Evolutionary conservation across 164 flowering plant species (phyloP).

Genomic region (Stephania japonica): DNA sequence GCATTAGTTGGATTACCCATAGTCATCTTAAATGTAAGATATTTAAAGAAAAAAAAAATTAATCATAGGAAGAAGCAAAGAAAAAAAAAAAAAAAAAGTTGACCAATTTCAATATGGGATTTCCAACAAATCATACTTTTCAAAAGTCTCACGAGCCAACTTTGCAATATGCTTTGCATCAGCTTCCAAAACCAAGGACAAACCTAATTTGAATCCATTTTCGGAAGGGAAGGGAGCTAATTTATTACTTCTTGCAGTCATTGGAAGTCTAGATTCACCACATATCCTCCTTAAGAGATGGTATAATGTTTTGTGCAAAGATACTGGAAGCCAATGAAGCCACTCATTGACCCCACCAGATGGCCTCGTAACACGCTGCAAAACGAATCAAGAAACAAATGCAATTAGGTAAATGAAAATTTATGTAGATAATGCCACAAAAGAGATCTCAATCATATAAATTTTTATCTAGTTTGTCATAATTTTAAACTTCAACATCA

Average conservation of each 20-base stretch:
- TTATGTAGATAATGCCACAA: background rate
- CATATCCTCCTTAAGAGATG: constrained; percentile 44
- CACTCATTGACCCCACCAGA: constrained; percentile 81
- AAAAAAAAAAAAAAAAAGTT: background rate
- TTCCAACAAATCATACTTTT: constrained; percentile 47
- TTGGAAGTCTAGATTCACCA: constrained; percentile 32
- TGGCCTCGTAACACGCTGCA: constrained; percentile 86
- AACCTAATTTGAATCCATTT: constrained; percentile 41
- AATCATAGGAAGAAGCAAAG: background rate
- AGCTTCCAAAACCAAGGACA: constrained; percentile 65
- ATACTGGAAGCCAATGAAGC: constrained; percentile 89
- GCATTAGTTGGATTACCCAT: background rate
- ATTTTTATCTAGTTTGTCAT: background rate
- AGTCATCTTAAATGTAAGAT: background rate
- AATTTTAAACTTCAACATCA: background rate
- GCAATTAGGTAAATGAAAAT: background rate
- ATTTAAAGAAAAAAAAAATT: background rate
- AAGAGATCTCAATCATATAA: background rate
- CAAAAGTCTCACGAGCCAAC: constrained; percentile 70
- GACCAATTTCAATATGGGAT: background rate
- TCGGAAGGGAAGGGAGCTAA: constrained; percentile 28
- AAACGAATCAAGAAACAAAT: constrained; percentile 5
- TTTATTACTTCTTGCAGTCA: constrained; percentile 26
- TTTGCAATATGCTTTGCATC: constrained; percentile 65
- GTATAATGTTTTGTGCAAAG: constrained; percentile 54